phyloP scores from a whole-genome alignment of 1,139 yeast species.

The Yamadazyma dushanensis region DNA sequence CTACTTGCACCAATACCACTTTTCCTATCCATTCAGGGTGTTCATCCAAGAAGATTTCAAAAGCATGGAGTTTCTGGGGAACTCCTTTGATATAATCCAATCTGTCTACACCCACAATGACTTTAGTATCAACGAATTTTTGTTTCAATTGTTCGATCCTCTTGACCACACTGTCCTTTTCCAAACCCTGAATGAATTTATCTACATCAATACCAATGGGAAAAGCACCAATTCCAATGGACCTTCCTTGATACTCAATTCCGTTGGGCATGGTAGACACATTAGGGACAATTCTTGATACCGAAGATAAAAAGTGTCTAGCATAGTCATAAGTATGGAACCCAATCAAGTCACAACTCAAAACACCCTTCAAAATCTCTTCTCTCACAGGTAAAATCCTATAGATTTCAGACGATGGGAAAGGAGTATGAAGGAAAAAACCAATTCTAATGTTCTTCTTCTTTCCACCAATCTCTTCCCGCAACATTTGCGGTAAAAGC shows the following conservation, averaged over 20 bases:
- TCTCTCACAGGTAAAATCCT: constrained; percentile 93
- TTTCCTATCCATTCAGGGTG: constrained; percentile 99
- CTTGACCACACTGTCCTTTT: constrained; percentile 58
- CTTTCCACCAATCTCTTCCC: constrained; percentile 55
- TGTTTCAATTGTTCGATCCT: constrained; percentile 63
- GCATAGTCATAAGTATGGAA: constrained; percentile 99
- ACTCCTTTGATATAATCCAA: constrained; percentile 96
- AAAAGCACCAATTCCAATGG: constrained; percentile 90
- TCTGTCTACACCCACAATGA: constrained; percentile 95
- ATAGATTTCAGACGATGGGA: constrained; percentile 96
- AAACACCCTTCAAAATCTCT: constrained; percentile 87
- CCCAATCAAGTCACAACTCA: constrained; percentile 93
- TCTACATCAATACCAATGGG: constrained; percentile 98
- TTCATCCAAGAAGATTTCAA: constrained; percentile 85
- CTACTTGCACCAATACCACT: constrained; percentile 92
- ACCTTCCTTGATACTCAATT: constrained; percentile 72
- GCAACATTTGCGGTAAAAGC: constrained; percentile 89
- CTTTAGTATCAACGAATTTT: constrained; percentile 68
- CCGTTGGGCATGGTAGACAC: constrained; percentile 91
- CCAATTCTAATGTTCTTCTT: constrained; percentile 73
- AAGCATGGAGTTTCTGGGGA: constrained; percentile 94
- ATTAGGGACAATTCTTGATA: constrained; percentile 74
- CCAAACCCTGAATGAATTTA: constrained; percentile 78
- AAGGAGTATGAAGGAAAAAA: constrained; percentile 95
- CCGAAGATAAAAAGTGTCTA: constrained; percentile 92